Evolutionary conservation across 129 eudicot genomes (phyloP), one percentile per base, ranked within the genome.

Genomic region (Logfia minima): DNA sequence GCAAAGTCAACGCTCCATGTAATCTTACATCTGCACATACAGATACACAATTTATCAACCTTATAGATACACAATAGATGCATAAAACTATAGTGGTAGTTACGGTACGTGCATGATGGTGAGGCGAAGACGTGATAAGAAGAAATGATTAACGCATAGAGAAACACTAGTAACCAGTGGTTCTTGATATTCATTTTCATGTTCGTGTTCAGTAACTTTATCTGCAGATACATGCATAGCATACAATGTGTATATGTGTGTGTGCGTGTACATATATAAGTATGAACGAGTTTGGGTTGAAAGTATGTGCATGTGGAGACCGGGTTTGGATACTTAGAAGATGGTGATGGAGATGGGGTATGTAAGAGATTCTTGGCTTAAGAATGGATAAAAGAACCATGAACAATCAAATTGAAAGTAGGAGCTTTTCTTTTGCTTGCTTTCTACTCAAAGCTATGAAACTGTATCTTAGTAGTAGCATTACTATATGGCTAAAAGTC

Each of bases 331-430:
- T 76, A 43, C 66, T 79, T 84, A 24, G 70, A 60, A 34, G 84
- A 72, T 23, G 71, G 45, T 37, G 41, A 68, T 84, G 79, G 82
- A 70, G 41, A 73, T 39, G 71, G 84, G 73, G 73, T n/a, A 73
- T 80, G 80, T 83, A 59, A 80, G 83, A 71, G 80, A 84, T 84
- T 79, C 85, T 84, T 84, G 80, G 68, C 87, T 84, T 84, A 79
- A 66, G 73, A 80, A 66, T 72, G 85, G 80, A 80, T 75, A 71
- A 80, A 84, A 71, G 80, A 55, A 77, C 79, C 79, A 53, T 75
- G 37, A 32, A 66, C 70, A 68, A 68, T 37, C 72, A 77, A 51
- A 22, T 65, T 65, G 58, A 80, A 84, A 74, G 72, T 55, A 53
- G 72, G 45, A 68, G 72, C 72, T 68, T 68, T 83, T 53, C 35